Evolutionary conservation across 2,329 filamentous ascomycete species (phyloP).

Genomic region (Xylariaceae sp.): DNA sequence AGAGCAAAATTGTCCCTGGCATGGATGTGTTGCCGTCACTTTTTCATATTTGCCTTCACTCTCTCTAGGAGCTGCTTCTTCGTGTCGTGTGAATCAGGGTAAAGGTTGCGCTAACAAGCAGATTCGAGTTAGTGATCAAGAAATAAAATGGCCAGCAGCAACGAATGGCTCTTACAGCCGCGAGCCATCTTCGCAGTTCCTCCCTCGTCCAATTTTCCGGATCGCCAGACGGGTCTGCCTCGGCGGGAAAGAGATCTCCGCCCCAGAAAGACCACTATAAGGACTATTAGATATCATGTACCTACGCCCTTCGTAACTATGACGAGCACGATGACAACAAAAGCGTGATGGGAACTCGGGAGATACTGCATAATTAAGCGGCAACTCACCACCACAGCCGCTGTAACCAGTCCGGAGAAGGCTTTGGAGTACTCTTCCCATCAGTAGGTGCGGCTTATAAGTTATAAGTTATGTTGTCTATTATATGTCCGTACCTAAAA

Average conservation of each 20-base stretch:
- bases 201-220: slow-evolving; percentile 68
- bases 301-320: too few relatives aligned
- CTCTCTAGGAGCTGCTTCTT: slow-evolving; percentile 63
- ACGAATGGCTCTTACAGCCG: slow-evolving; percentile 57
- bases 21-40: slow-evolving; percentile 1
- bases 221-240: slow-evolving; percentile 73
- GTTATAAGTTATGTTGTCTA: slow-evolving; percentile 6
- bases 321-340: not conserved
- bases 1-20: not conserved
- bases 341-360: not conserved
- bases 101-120: slow-evolving; percentile 56
- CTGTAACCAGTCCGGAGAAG: slow-evolving; percentile 77
- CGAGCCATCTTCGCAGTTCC: slow-evolving; percentile 77
- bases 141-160: not conserved
- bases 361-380: not conserved
- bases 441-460: slow-evolving; percentile 21
- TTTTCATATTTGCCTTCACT: slow-evolving; percentile 61
- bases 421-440: slow-evolving; percentile 45
- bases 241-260: slow-evolving; percentile 72
- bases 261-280: slow-evolving; percentile 74
- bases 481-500: slow-evolving; percentile 64
- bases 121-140: slow-evolving; percentile 9
- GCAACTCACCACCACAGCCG: slow-evolving; percentile 57
- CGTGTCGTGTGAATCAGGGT: slow-evolving; percentile 55
- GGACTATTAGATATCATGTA: slow-evolving; percentile 1